These are phyloP conservation scores for Colletotrichum neosansevieriae DNA, from an alignment of 2,329 filamentous ascomycete genomes.

Conservation along the genomic window DNA sequence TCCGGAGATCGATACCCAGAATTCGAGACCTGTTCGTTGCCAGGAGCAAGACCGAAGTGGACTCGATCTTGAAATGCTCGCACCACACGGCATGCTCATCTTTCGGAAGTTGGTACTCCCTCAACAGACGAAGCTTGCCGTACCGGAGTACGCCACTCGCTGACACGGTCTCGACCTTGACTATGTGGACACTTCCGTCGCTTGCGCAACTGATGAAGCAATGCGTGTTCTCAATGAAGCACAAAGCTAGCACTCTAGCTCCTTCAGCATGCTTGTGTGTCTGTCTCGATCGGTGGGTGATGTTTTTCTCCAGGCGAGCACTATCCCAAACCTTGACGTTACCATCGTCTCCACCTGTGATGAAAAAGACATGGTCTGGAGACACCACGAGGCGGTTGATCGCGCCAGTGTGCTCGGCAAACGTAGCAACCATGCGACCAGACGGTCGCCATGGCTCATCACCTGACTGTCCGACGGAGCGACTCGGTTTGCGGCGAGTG, in stretches of 20 bases:
- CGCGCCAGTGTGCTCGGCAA: constrained; percentile 86
- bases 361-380: constrained; percentile 93
- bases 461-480: constrained; percentile 62
- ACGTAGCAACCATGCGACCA: constrained; percentile 86
- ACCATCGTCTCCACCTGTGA: constrained; percentile 93
- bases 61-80: constrained; percentile 89
- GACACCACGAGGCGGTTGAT: constrained; percentile 86
- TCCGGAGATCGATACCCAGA: constrained; percentile 85
- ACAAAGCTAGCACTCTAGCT: constrained; percentile 81
- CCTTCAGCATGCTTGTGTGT: constrained; percentile 82
- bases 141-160: constrained; percentile 74
- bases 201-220: constrained; percentile 91
- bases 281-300: constrained; percentile 87
- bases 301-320: constrained; percentile 87
- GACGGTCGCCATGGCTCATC: constrained; percentile 83
- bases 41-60: constrained; percentile 83
- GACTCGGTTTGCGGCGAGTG: constrained; percentile 64
- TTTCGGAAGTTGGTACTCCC: constrained; percentile 81
- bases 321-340: constrained; percentile 95
- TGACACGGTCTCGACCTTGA: constrained; percentile 75
- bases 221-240: constrained; percentile 94
- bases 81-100: constrained; percentile 89
- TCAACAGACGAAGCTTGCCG: constrained; percentile 79
- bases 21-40: constrained; percentile 89
- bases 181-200: constrained; percentile 90